A percentile compares a stretch with the other conserved stretches of the same genome.
These are phyloP conservation scores for Nicotiana noctiflora DNA, from an alignment of 257 asterid species.

Conservation along the genomic window DNA sequence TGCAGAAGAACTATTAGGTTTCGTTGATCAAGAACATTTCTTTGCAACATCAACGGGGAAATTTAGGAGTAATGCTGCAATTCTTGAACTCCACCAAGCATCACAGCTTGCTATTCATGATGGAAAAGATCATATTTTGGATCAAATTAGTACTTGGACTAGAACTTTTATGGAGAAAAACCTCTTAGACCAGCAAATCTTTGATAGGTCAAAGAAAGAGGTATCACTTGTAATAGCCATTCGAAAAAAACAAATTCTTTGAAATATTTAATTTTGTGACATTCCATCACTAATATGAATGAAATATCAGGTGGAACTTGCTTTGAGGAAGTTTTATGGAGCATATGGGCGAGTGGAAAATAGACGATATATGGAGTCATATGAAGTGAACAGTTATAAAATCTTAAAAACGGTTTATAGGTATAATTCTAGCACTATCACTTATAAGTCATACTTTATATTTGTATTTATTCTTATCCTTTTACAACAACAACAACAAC, in stretches of 20 bases:
- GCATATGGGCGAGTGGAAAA: too few species aligned
- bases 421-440: conserved; percentile 10
- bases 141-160: conserved; percentile 32
- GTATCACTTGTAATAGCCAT: conserved; percentile 8
- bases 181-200: conserved; percentile 14
- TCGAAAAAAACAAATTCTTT: too few species aligned
- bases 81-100: conserved; percentile 46
- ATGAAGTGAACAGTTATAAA: conserved; percentile 13
- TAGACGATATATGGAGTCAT: conserved; percentile 33
- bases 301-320: too few species aligned
- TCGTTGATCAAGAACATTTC: conserved; percentile 18
- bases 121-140: conserved; percentile 26
- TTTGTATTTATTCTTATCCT: neutral
- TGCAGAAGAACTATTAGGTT: conserved; percentile 33
- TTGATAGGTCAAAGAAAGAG: conserved; percentile 23
- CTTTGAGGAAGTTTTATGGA: too few species aligned
- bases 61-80: conserved; percentile 4
- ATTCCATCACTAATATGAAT: too few species aligned
- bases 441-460: neutral
- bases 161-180: conserved; percentile 25
- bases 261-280: too few species aligned
- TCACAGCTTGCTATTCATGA: conserved; percentile 19
- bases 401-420: conserved; percentile 19
- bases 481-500: too few species aligned
- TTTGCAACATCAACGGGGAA: neutral